Evolutionary conservation across 176 grass and related monocot species (phyloP).

Genomic region (Rhynchospora pubera): DNA sequence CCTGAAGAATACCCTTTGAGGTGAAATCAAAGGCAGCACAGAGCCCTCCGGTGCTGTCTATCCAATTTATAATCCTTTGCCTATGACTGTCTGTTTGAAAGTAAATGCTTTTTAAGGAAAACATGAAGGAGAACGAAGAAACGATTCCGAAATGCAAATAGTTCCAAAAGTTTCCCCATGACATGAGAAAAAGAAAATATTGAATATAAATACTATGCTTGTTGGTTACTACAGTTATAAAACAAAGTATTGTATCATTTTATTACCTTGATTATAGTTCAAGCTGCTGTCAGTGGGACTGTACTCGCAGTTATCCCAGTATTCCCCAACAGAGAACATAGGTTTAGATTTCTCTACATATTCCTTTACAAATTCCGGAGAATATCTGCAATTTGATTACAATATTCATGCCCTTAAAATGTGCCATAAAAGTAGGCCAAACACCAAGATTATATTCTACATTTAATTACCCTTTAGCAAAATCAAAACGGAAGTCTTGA

Average conservation of each 20-base stretch:
- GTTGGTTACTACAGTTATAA: neutral
- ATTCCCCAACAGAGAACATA: slow-evolving; percentile 83
- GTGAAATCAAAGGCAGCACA: slow-evolving; percentile 93
- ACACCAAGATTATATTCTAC: neutral
- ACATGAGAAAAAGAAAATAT: neutral
- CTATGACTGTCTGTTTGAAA: slow-evolving; percentile 59
- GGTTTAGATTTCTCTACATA: slow-evolving; percentile 88
- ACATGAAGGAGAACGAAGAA: neutral
- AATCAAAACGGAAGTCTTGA: slow-evolving; percentile 98
- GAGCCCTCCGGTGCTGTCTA: slow-evolving; percentile 59
- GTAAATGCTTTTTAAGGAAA: neutral
- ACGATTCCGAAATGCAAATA: neutral
- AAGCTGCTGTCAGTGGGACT: slow-evolving; percentile 31
- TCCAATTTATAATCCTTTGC: slow-evolving; percentile 84
- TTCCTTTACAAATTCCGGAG: slow-evolving; percentile 75
- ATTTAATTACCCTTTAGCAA: slow-evolving; percentile 81
- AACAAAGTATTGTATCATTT: neutral
- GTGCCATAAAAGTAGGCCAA: neutral
- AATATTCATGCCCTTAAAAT: neutral
- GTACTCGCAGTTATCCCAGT: slow-evolving; percentile 90
- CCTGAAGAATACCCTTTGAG: slow-evolving; percentile 95
- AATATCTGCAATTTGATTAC: slow-evolving; percentile 54
- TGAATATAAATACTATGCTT: neutral
- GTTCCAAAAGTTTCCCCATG: neutral
- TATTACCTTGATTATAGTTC: slow-evolving; percentile 84